phyloP scores from a whole-genome alignment of 1,284 basidiomycete species.

The Pisolithus thermaeus region DNA sequence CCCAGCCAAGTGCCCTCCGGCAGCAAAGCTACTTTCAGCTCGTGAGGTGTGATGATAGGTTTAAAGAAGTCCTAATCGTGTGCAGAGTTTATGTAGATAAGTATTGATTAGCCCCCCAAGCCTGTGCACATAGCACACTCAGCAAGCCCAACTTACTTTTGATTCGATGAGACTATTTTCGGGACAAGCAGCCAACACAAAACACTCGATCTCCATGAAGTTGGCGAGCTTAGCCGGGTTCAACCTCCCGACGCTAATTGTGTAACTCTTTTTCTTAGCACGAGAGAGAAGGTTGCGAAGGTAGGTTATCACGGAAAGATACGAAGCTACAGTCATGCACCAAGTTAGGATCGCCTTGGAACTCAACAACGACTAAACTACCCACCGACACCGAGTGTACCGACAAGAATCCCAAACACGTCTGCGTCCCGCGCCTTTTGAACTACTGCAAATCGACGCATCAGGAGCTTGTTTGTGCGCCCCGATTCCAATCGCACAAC shows the following conservation, averaged over 20 bases:
- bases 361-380: conserved; percentile 14
- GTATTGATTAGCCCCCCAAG: not conserved
- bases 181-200: conserved; percentile 90
- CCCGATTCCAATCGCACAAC: conserved; percentile 53
- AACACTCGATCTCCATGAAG: conserved; percentile 95
- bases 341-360: not conserved
- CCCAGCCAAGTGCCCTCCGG: conserved; percentile 71
- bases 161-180: conserved; percentile 90
- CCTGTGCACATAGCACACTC: not conserved
- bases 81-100: no score
- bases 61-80: conserved; percentile 71
- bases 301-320: conserved; percentile 76
- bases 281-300: conserved; percentile 62
- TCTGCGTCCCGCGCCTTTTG: conserved; percentile 91
- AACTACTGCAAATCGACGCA: conserved; percentile 84
- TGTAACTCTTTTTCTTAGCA: conserved; percentile 85
- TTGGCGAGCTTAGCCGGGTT: conserved; percentile 96
- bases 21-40: conserved; percentile 80
- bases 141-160: conserved; percentile 42
- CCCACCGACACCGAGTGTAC: conserved; percentile 86
- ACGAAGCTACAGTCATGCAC: conserved; percentile 51
- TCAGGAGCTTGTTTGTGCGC: conserved; percentile 79
- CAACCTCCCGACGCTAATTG: conserved; percentile 92
- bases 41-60: conserved; percentile 94
- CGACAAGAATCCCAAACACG: conserved; percentile 92